Conservation (phyloP, 1,284 basidiomycete genomes). For the Melampsora occidentalis region DNA sequence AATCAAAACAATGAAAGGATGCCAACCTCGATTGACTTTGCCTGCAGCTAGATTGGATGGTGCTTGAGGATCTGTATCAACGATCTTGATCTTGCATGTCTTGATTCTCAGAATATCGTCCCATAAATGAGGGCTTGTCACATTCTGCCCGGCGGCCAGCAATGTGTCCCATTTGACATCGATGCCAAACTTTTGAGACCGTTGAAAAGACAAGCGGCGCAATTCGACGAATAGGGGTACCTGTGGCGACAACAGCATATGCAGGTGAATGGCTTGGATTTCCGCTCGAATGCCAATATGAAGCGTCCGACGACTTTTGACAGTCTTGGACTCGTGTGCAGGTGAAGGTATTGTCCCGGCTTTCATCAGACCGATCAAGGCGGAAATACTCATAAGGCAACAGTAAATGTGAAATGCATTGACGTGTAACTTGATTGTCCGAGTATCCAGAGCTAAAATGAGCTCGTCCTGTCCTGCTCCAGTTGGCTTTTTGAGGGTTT, state of each 20-base stretch:
- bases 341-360: neutral
- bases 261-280: slow-evolving; percentile 44
- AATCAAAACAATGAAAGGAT: slow-evolving; percentile 54
- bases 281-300: slow-evolving; percentile 46
- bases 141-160: slow-evolving; percentile 57
- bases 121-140: slow-evolving; percentile 61
- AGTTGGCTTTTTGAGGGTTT: slow-evolving; percentile 17
- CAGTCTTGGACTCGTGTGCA: neutral
- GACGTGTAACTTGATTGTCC: slow-evolving; percentile 54
- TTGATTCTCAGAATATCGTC: slow-evolving; percentile 72
- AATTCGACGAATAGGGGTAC: slow-evolving; percentile 39
- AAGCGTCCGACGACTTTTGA: slow-evolving; percentile 9
- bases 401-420: slow-evolving; percentile 73
- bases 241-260: slow-evolving; percentile 39
- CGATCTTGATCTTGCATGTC: slow-evolving; percentile 61
- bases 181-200: slow-evolving; percentile 48
- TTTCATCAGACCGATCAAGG: slow-evolving; percentile 54
- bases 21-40: slow-evolving; percentile 50
- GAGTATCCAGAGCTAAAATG: slow-evolving; percentile 30
- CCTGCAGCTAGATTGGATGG: slow-evolving; percentile 18
- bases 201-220: slow-evolving; percentile 35
- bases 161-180: slow-evolving; percentile 53
- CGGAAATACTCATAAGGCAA: slow-evolving; percentile 64
- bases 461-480: slow-evolving; percentile 30
- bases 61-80: slow-evolving; percentile 32